Base-by-base conservation (phyloP, 1,139 yeast species). In the Taiozyma onychis region DNA sequence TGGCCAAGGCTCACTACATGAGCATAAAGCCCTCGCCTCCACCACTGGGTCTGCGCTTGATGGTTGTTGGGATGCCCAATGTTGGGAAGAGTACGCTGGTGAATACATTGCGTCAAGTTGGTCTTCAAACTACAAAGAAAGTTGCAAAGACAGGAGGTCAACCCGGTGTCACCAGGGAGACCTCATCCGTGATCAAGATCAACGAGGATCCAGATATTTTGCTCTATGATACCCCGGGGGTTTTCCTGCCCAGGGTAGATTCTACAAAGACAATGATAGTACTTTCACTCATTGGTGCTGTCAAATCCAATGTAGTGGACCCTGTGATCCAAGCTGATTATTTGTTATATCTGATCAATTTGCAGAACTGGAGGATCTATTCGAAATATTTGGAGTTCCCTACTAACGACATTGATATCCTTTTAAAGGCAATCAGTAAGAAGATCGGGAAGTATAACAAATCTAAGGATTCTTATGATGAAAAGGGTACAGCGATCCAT, bases 41-140 rank as follows among this genome's bases (percentile, higher is more conserved):
- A 0, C 97, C 97, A 0, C 68, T 90, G 50, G 98, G 99, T 0
- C 70, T 87, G 46, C 70, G 91, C 39, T 66, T 87, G 48, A 74
- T 91, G 73, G 81, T 93, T 46, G 83, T 87, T 11, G 99, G 99
- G 0, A 88, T 93, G 95, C 99, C 99, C 1, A 93, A 93, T 65
- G 96, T 90, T n/a, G 99, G 99, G 1, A 93, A 93, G 66, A 88
- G 96, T n/a, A 86, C 96, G 0, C 69, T 93, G 51, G 85, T 91
- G 13, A 93, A 93, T 63, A 76, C 85, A 0, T 69, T 93, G 48
- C 70, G 97, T 51, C 73, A 73, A 24, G 78, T 77, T 2, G 55
- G 78, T 7, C 41, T 57, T 16, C 51, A 56, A 6, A 51, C 52
- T 8, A 43, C 65, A 43, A 74, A 74, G 53, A 86, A 86, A 61